These are phyloP conservation scores for Podospora sp. DNA, from an alignment of 495 filamentous ascomycete species.

Conservation along the genomic window DNA sequence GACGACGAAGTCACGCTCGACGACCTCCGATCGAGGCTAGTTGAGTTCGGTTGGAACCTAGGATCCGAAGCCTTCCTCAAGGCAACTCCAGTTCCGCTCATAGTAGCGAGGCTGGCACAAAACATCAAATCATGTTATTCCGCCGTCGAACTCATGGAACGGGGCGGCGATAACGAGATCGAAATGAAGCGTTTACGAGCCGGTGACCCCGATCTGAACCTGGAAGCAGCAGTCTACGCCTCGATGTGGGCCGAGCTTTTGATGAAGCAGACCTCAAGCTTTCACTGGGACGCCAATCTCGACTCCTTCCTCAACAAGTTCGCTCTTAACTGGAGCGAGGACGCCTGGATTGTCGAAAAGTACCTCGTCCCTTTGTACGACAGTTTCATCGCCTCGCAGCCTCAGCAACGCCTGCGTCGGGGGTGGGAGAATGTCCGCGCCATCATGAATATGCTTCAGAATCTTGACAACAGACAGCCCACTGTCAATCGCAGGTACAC, in stretches of 20 bases:
- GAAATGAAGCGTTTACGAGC: slow-evolving; percentile 43
- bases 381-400: slow-evolving; percentile 29
- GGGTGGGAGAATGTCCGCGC: slow-evolving; percentile 40
- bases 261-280: slow-evolving; percentile 51
- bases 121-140: slow-evolving; percentile 68
- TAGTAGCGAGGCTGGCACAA: slow-evolving; percentile 73
- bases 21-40: slow-evolving; percentile 62
- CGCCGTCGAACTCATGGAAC: slow-evolving; percentile 33
- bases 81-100: slow-evolving; percentile 61
- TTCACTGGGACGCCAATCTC: slow-evolving; percentile 51
- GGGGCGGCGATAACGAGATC: slow-evolving; percentile 11
- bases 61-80: slow-evolving; percentile 61
- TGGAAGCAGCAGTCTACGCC: slow-evolving; percentile 72
- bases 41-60: slow-evolving; percentile 60
- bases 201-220: slow-evolving; percentile 50
- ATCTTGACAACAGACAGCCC: slow-evolving; percentile 63
- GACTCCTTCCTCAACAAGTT: slow-evolving; percentile 66
- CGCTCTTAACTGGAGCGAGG: slow-evolving; percentile 69
- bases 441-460: slow-evolving; percentile 59
- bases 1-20: slow-evolving; percentile 63
- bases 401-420: slow-evolving; percentile 21
- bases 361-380: slow-evolving; percentile 64
- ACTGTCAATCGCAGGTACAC: slow-evolving; percentile 53
- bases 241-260: slow-evolving; percentile 76
- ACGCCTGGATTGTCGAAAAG: slow-evolving; percentile 66